Evolutionary conservation across 345 rosid species (phyloP), one percentile per base, ranked within the genome.

Genomic region (Fremontodendron californicum): DNA sequence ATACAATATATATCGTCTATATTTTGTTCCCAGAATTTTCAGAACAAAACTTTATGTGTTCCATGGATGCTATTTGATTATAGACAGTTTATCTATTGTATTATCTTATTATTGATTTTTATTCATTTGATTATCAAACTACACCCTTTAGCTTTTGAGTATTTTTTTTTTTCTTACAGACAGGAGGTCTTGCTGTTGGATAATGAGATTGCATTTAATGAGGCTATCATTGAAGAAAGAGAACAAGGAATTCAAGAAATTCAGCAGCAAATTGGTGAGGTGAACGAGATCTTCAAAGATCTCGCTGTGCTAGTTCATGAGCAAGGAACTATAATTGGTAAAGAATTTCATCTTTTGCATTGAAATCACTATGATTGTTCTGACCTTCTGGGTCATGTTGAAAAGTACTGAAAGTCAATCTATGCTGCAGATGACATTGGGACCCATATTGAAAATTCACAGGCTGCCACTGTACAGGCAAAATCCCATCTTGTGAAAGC

Each of bases 181-280:
- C 98, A 93, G 80, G 97, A 96, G 80, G 92, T 92, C 72, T 29
- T 92, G 49, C 78, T 92, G 39, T 78, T 93, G 88, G 98, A 96
- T 78, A 93, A 93, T 78, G 98, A 93, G 88, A 91, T 96, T 78
- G 87, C 85, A 23, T 96, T 96, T 71, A 91, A 96, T 63, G 99
- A 93, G 72, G 98, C 98, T 66, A 72, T 93, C 35, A 92, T 93
- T 54, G 98, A 96, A 75, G 99, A 96, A 86, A 89, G 98, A 84
- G 98, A 96, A 67, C 97, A 91, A 51, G 97, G 98, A 77, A 92
- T 93, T 74, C 92, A 93, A 66, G 99, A 93, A 81, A 91, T 96
- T 77, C 97, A 92, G 84, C 93, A 90, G 82, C 97, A 93, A 81
- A 93, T 96, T 80, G 97, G 98, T 9, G 97, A 96, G 88, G 99